These are phyloP conservation scores for Thielaviopsis populi DNA, from an alignment of 2,329 filamentous ascomycete genomes.

Conservation along the genomic window DNA sequence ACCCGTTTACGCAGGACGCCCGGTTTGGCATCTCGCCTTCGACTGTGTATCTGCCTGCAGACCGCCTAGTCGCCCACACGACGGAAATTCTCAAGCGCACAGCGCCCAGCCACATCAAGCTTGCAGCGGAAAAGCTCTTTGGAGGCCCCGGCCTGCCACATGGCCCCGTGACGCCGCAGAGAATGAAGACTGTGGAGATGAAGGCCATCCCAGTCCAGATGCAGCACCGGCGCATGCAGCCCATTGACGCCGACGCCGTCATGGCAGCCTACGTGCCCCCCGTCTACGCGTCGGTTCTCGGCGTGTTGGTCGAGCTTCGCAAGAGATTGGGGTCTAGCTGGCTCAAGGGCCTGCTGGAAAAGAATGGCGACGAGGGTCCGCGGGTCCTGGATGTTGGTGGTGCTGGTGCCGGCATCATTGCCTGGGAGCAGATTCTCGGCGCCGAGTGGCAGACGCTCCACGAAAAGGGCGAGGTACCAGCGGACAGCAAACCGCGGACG, in stretches of 20 bases:
- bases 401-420: constrained; percentile 56
- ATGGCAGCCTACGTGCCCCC: constrained; percentile 55
- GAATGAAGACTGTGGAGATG: constrained; percentile 43
- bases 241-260: constrained; percentile 62
- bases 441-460: constrained; percentile 66
- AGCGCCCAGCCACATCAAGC: constrained; percentile 58
- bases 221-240: constrained; percentile 49
- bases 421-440: constrained; percentile 62
- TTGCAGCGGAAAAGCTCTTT: constrained; percentile 57
- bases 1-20: constrained; percentile 60
- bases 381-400: constrained; percentile 60
- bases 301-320: constrained; percentile 56
- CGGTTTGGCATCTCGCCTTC: constrained; percentile 57
- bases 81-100: constrained; percentile 50
- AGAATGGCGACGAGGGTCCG: constrained; percentile 40
- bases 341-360: constrained; percentile 48
- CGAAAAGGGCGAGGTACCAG: constrained; percentile 27
- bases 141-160: constrained; percentile 63
- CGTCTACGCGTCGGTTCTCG: constrained; percentile 52
- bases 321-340: constrained; percentile 57
- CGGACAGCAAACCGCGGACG: constrained; percentile 38
- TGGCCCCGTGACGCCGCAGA: constrained; percentile 54
- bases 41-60: constrained; percentile 59
- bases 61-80: constrained; percentile 56
- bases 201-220: constrained; percentile 50